Percentiles rank a stretch among this genome's conserved stretches.
Evolutionary conservation across 257 asterid genomes (phyloP).

Genomic region (Petunia secreta): DNA sequence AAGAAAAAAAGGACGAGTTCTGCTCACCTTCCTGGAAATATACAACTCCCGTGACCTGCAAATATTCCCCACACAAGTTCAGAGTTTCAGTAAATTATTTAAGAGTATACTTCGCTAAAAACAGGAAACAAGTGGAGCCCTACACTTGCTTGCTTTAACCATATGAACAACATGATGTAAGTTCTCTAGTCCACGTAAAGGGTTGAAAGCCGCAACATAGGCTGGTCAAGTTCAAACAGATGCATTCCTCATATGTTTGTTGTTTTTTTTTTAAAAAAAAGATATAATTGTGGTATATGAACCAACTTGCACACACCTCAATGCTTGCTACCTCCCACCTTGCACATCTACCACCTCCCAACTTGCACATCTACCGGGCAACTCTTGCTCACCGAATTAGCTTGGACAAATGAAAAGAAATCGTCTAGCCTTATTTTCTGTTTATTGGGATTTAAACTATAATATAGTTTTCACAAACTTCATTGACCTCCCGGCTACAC

Average conservation of each 20-base stretch:
- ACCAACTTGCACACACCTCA: no score
- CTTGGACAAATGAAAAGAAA: neutral
- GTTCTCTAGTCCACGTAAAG: neutral
- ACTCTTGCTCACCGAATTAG: no score
- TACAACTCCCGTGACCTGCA: conserved; percentile 95
- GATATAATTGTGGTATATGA: no score
- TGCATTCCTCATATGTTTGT: neutral
- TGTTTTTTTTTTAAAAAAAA: neutral
- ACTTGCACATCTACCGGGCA: no score
- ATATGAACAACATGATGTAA: conserved; percentile 1
- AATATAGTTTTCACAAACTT: neutral
- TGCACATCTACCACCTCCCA: no score
- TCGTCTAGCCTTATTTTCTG: neutral
- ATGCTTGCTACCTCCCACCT: no score
- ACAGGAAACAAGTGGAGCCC: conserved; percentile 31
- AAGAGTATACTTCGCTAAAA: conserved; percentile 12
- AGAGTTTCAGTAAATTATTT: conserved; percentile 37
- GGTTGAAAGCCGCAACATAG: neutral
- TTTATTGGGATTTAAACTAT: neutral
- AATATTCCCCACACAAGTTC: conserved; percentile 38
- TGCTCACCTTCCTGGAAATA: conserved; percentile 97
- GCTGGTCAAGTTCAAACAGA: neutral
- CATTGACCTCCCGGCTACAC: neutral
- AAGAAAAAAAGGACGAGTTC: conserved; percentile 31
- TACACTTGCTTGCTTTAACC: neutral